Percentiles rank a stretch among this genome's conserved stretches.
Conservation (phyloP, 345 rosid genomes). For the Salix suchowensis region DNA sequence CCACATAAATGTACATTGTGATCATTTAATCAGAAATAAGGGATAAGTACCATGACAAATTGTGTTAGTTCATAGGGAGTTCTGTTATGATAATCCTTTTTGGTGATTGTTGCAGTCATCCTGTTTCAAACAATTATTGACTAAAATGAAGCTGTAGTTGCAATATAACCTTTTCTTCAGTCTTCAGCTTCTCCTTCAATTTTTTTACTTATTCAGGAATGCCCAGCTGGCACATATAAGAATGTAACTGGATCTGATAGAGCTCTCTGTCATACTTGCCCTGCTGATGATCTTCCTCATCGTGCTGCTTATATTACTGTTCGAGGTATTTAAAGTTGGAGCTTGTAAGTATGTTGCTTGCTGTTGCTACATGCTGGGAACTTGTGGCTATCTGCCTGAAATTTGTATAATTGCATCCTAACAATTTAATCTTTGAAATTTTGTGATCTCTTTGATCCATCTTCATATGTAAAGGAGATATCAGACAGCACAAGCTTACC, state of each 20-base stretch:
- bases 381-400: background rate
- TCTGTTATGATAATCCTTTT: background rate
- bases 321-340: conserved; percentile 52
- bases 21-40: background rate
- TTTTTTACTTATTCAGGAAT: conserved; percentile 58
- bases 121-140: background rate
- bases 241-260: conserved; percentile 78
- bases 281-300: conserved; percentile 69
- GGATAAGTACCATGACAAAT: background rate
- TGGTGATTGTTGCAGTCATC: background rate
- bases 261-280: conserved; percentile 77
- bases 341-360: background rate
- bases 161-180: background rate
- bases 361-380: background rate
- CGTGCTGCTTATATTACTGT: conserved; percentile 73
- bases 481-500: background rate
- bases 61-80: background rate
- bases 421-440: background rate
- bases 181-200: background rate
- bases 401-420: background rate
- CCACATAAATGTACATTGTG: background rate
- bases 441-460: background rate
- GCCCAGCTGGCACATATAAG: conserved; percentile 90
- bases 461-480: background rate
- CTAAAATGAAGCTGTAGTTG: background rate